Conservation (phyloP, 768 basidiomycete genomes). For the Tricholoma terreum region DNA sequence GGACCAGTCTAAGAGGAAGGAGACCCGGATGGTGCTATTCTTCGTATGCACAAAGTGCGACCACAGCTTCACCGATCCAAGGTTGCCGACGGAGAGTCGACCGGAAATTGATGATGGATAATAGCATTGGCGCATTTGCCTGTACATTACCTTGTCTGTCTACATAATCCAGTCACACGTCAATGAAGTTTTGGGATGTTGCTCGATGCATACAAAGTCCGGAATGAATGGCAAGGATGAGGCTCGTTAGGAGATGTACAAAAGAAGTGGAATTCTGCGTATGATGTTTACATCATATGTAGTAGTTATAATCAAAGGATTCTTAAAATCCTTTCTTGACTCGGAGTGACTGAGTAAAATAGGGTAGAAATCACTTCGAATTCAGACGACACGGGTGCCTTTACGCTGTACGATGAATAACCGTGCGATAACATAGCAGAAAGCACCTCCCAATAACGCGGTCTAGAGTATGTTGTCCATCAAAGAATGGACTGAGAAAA, state of each 20-base stretch:
- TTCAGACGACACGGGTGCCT: slow-evolving; percentile 10
- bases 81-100: slow-evolving; percentile 45
- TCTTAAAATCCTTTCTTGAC: neutral
- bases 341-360: no score
- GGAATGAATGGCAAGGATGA: no score
- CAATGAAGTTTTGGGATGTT: no score
- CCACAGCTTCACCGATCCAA: slow-evolving; percentile 71
- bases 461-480: slow-evolving; percentile 1
- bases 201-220: no score
- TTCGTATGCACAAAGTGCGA: slow-evolving; percentile 86
- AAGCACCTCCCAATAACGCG: neutral
- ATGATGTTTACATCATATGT: no score
- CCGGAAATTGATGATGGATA: slow-evolving; percentile 27
- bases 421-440: slow-evolving; percentile 2
- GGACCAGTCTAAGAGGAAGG: slow-evolving; percentile 95
- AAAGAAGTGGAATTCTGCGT: no score
- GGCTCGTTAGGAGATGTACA: no score
- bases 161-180: neutral
- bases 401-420: slow-evolving; percentile 5
- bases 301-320: no score
- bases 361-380: neutral
- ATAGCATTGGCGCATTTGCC: neutral
- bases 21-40: slow-evolving; percentile 93
- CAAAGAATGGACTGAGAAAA: neutral
- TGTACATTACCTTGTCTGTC: slow-evolving; percentile 8